phyloP scores from a whole-genome alignment of 352 stramenopile genomes.

The Phytophthora meadii region DNA sequence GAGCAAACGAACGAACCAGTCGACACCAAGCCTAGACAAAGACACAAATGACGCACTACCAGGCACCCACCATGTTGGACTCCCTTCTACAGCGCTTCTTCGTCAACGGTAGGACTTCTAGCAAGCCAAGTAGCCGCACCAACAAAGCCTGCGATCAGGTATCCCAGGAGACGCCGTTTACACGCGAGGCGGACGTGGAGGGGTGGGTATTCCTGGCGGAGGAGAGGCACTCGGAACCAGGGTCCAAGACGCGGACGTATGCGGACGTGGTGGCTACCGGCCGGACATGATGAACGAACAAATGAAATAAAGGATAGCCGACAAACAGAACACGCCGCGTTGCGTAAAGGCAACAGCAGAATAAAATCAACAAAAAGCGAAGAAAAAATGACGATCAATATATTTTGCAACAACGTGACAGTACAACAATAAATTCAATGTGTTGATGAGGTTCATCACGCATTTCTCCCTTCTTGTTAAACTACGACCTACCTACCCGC shows the following conservation, averaged over 20 bases:
- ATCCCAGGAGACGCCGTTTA: conserved; percentile 42
- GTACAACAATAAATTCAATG: not conserved
- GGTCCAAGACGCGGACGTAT: conserved; percentile 43
- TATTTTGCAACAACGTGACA: conserved; percentile 15
- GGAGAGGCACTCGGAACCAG: conserved; percentile 24
- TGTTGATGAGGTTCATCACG: conserved; percentile 5
- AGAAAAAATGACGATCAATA: conserved; percentile 14
- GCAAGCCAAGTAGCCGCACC: conserved; percentile 13
- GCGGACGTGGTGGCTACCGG: conserved; percentile 48
- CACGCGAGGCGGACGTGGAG: conserved; percentile 49
- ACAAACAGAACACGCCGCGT: not conserved
- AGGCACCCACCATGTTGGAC: conserved; percentile 38
- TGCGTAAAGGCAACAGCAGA: too few relatives aligned
- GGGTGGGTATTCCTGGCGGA: conserved; percentile 58
- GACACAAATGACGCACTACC: conserved; percentile 4
- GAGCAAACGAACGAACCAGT: conserved; percentile 1
- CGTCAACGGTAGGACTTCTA: conserved; percentile 8
- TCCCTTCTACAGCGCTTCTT: conserved; percentile 49
- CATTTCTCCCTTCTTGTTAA: conserved; percentile 20
- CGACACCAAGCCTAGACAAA: not conserved
- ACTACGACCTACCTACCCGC: conserved; percentile 24
- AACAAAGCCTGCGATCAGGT: conserved; percentile 22
- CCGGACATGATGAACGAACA: conserved; percentile 21
- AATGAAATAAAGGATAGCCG: not conserved
- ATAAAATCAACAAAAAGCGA: not conserved